Evolutionary conservation across 148 eudicot genomes (phyloP).

Genomic region (Persicaria maculosa): DNA sequence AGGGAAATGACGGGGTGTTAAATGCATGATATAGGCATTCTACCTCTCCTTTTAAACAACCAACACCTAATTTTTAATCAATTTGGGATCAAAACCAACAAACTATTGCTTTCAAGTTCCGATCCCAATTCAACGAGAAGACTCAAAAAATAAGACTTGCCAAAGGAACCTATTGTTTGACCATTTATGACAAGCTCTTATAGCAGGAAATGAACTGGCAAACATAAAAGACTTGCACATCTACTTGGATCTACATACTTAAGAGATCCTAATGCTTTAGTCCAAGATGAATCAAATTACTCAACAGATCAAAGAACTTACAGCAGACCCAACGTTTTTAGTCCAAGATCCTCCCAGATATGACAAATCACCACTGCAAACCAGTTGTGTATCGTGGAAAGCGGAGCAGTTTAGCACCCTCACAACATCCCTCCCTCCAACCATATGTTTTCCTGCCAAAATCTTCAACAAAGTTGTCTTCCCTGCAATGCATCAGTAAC

Average conservation of each 20-base stretch:
- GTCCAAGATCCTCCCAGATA: constrained; percentile 96
- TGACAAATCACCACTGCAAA: constrained; percentile 88
- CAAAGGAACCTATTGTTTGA: neutral
- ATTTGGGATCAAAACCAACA: neutral
- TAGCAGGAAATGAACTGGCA: too few relatives aligned
- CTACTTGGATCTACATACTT: neutral
- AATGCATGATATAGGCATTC: too few relatives aligned
- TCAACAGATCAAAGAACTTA: constrained; percentile 30
- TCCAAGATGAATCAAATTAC: too few relatives aligned
- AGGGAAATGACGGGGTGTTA: neutral
- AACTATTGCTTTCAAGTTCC: neutral
- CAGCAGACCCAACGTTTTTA: constrained; percentile 73
- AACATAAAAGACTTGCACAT: too few relatives aligned
- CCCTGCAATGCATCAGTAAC: constrained; percentile 29
- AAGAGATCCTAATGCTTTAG: neutral
- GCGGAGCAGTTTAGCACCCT: constrained; percentile 81
- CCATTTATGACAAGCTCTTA: too few relatives aligned
- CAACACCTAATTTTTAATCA: neutral
- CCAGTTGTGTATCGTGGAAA: constrained; percentile 87
- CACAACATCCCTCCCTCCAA: constrained; percentile 92
- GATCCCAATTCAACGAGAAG: neutral
- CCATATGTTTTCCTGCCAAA: constrained; percentile 97
- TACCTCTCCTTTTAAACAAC: too few relatives aligned
- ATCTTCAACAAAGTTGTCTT: constrained; percentile 93
- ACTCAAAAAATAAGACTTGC: neutral